Percentiles rank a stretch among this genome's conserved stretches.
These are phyloP conservation scores for Lipomyces yamanashiensis DNA, from an alignment of 805 yeast genomes.

Conservation along the genomic window DNA sequence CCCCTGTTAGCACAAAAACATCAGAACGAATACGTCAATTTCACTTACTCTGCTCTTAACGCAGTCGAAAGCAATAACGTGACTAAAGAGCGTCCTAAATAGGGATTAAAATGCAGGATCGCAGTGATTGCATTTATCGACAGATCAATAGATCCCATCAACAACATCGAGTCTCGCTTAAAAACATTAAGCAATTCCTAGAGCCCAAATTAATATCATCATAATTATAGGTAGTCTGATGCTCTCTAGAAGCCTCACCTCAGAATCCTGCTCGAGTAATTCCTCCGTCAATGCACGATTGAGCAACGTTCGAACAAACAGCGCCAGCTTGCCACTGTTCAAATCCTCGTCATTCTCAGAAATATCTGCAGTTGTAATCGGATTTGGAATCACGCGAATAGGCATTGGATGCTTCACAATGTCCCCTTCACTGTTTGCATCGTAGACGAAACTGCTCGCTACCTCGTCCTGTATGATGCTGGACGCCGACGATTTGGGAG, in stretches of 20 bases:
- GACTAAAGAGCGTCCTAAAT: slow-evolving; percentile 24
- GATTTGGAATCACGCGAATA: slow-evolving; percentile 10
- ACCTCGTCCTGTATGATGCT: neutral
- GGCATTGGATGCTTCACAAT: slow-evolving; percentile 13
- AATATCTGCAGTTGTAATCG: slow-evolving; percentile 3
- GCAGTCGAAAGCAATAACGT: slow-evolving; percentile 20
- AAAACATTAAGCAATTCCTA: slow-evolving; percentile 16
- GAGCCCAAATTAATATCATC: neutral
- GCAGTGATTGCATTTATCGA: slow-evolving; percentile 22
- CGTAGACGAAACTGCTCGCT: neutral
- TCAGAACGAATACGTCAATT: neutral
- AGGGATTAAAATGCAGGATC: slow-evolving; percentile 24
- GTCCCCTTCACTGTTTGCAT: neutral
- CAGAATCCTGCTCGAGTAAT: slow-evolving; percentile 15
- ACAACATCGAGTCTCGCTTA: slow-evolving; percentile 13
- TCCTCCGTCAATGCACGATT: slow-evolving; percentile 19
- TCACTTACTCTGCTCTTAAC: slow-evolving; percentile 22
- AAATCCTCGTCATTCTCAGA: neutral
- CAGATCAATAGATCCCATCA: slow-evolving; percentile 25
- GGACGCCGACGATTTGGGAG: neutral
- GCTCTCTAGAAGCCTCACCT: slow-evolving; percentile 9
- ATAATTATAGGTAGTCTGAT: neutral
- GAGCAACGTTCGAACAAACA: slow-evolving; percentile 8
- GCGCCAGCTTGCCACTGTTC: neutral
- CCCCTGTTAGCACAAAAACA: neutral